A percentile compares a stretch with the other conserved stretches of the same genome.
Evolutionary conservation across 495 filamentous ascomycete genomes (phyloP).

Genomic region (Penicillium longicatenatum): DNA sequence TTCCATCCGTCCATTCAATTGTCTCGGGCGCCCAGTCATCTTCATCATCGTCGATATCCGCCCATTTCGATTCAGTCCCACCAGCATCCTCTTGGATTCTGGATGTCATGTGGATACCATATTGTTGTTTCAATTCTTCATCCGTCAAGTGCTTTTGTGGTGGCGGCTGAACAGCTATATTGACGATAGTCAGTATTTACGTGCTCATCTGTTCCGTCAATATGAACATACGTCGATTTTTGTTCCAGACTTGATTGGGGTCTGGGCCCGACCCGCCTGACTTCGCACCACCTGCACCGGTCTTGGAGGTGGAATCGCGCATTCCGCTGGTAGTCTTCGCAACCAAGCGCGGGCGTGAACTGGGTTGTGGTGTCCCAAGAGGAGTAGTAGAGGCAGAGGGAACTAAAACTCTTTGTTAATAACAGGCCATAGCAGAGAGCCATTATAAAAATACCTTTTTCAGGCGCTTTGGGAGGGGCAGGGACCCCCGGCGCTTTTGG

Average conservation of each 20-base stretch:
- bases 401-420: constrained; percentile 37
- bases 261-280: constrained; percentile 61
- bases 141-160: constrained; percentile 93
- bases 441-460: constrained; percentile 49
- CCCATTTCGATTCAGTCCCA: constrained; percentile 90
- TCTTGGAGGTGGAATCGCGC: constrained; percentile 54
- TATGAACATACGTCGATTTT: constrained; percentile 79
- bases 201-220: constrained; percentile 4
- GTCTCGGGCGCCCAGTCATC: constrained; percentile 97
- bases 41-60: constrained; percentile 98
- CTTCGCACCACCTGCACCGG: constrained; percentile 42
- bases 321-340: constrained; percentile 64
- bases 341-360: constrained; percentile 61
- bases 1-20: constrained; percentile 97
- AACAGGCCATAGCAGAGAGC: constrained; percentile 1
- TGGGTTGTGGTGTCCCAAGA: constrained; percentile 42
- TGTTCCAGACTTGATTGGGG: constrained; percentile 90
- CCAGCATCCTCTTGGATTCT: constrained; percentile 81
- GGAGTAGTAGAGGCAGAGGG: constrained; percentile 43
- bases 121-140: constrained; percentile 93
- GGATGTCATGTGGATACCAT: constrained; percentile 93
- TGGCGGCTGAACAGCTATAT: constrained; percentile 70
- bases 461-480: constrained; percentile 54
- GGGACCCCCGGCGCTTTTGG: constrained; percentile 56
- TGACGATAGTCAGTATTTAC: constrained; percentile 29